These are phyloP conservation scores for Penicillium freii DNA, from an alignment of 2,329 filamentous ascomycete genomes.

Conservation along the genomic window DNA sequence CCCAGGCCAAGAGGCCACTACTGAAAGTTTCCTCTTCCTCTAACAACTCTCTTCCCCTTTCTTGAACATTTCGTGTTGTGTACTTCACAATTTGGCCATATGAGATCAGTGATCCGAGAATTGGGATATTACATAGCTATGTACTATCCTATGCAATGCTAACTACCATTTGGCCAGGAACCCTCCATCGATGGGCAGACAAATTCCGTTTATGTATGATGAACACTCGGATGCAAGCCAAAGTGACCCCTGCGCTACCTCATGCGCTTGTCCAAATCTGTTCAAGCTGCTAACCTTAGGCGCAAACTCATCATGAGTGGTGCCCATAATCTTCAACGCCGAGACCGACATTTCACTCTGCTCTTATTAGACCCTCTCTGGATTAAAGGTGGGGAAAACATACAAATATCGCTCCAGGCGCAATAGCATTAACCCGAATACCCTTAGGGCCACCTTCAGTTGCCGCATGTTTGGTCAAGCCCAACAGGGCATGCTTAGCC, in stretches of 20 bases:
- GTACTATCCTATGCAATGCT: too few species aligned
- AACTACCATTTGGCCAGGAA: background rate
- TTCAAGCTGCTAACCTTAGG: constrained; percentile 14
- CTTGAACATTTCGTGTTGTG: too few species aligned
- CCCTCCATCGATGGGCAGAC: constrained; percentile 34
- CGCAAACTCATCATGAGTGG: constrained; percentile 20
- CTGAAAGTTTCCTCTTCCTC: too few species aligned
- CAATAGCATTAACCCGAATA: constrained; percentile 40
- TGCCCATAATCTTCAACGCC: background rate
- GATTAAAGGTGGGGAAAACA: background rate
- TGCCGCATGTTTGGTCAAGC: constrained; percentile 43
- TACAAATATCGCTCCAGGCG: constrained; percentile 14
- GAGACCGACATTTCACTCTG: background rate
- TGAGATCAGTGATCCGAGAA: too few species aligned
- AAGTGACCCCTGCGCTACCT: constrained; percentile 35
- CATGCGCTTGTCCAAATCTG: constrained; percentile 24
- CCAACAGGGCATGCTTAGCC: constrained; percentile 46
- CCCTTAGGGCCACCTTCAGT: constrained; percentile 33
- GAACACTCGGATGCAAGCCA: constrained; percentile 36
- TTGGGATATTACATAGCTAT: too few species aligned
- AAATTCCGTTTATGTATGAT: constrained; percentile 33
- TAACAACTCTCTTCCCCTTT: too few species aligned
- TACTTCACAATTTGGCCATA: too few species aligned
- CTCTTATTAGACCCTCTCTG: background rate
- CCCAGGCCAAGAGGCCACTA: too few species aligned